phyloP scores from a whole-genome alignment of 1,284 basidiomycete genomes.

The Albatrellus sp. region DNA sequence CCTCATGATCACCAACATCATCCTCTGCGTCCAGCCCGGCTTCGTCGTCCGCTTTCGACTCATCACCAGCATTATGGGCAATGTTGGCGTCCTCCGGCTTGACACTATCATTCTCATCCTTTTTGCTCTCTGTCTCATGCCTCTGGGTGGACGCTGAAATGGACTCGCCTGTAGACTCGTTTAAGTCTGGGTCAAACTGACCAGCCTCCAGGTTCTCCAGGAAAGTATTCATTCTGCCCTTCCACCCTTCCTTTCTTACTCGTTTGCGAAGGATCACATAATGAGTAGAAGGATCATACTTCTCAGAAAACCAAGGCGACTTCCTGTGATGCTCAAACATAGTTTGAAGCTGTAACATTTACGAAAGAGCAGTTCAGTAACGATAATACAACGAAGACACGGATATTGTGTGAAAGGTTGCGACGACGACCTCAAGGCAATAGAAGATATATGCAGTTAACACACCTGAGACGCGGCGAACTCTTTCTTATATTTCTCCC shows the following conservation, averaged over 20 bases:
- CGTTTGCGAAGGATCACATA: conserved; percentile 57
- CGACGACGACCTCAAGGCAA: neutral
- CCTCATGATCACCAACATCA: conserved; percentile 59
- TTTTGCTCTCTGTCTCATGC: conserved; percentile 15
- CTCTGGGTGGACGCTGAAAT: conserved; percentile 31
- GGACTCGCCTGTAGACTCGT: conserved; percentile 33
- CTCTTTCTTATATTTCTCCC: conserved; percentile 88
- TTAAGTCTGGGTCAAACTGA: conserved; percentile 66
- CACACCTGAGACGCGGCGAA: conserved; percentile 77
- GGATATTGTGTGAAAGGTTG: conserved; percentile 5
- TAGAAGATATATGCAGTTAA: neutral
- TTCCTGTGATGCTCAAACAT: conserved; percentile 88
- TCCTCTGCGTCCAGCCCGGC: conserved; percentile 60
- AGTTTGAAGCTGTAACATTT: conserved; percentile 62
- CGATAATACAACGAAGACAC: conserved; percentile 9
- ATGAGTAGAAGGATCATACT: conserved; percentile 72
- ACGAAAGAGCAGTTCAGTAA: conserved; percentile 20
- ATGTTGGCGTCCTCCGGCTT: conserved; percentile 10
- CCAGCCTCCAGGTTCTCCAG: conserved; percentile 71
- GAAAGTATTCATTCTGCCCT: conserved; percentile 59
- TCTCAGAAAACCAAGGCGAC: conserved; percentile 90
- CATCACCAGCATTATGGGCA: conserved; percentile 28
- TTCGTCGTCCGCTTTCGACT: conserved; percentile 25
- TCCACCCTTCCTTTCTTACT: conserved; percentile 74
- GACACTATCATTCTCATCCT: conserved; percentile 14